Percentiles rank a stretch among this genome's conserved stretches.
phyloP scores from a whole-genome alignment of 345 rosid genomes.

The Gynandropsis gynandra region DNA sequence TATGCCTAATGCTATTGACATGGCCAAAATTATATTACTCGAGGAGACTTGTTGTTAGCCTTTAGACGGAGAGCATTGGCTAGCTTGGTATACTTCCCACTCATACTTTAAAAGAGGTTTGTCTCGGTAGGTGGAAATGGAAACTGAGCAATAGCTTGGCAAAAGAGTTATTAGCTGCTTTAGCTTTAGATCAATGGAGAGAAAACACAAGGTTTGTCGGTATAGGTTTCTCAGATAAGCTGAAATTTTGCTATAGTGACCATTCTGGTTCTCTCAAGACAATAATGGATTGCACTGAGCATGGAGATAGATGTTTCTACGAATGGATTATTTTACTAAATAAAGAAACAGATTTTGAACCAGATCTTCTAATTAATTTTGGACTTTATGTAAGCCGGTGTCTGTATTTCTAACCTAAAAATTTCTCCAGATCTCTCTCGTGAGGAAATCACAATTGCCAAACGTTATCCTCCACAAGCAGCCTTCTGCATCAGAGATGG shows the following conservation, averaged over 20 bases:
- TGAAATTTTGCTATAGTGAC: background rate
- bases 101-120: conserved; percentile 6
- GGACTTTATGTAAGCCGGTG: conserved; percentile 10
- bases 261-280: conserved; percentile 4
- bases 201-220: background rate
- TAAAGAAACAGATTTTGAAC: conserved; percentile 1
- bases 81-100: background rate
- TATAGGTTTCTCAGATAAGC: background rate
- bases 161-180: conserved; percentile 7
- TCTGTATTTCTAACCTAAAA: conserved; percentile 12
- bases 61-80: background rate
- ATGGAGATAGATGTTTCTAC: background rate
- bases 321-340: conserved; percentile 7
- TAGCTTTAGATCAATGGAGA: conserved; percentile 10
- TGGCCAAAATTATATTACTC: conserved; percentile 3
- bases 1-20: conserved; percentile 23
- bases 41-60: background rate
- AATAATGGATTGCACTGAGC: background rate
- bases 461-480: conserved; percentile 77
- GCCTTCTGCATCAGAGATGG: conserved; percentile 92
- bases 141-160: background rate
- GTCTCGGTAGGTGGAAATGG: conserved; percentile 5
- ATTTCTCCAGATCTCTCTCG: conserved; percentile 67
- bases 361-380: conserved; percentile 7
- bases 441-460: conserved; percentile 73